Evolutionary conservation across 805 yeast genomes (phyloP), one percentile per base, ranked within the genome.

Genomic region (Candida nanaspora): DNA sequence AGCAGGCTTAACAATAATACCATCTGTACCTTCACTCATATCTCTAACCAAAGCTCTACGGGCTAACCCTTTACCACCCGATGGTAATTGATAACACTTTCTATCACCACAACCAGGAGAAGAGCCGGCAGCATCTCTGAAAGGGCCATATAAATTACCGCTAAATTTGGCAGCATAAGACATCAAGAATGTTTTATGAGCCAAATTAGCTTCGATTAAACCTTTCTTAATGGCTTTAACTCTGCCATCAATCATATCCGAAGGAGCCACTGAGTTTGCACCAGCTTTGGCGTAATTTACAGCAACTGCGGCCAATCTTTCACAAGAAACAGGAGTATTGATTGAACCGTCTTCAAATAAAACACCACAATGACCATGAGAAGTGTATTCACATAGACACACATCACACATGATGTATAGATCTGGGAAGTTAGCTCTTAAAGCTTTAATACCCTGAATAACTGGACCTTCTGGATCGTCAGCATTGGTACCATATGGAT

Each of bases 401-500:
- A 91, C 97, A 57, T 93, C 98, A 56, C 96, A 85, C 74, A 88
- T 78, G 47, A 93, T 77, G 60, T 81, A 91, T 44, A 93, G 71
- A 22, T 77, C 82, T 4, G 98, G 98, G 66, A 85, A 89, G 14
- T 74, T 63, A 34, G 62, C 47, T 45, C 72, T 72, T 41, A 93
- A 70, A 2, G 75, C 69, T 55, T 79, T 82, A 52, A 85, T 81
- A 18, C 91, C 84, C 46, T 62, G 72, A 49, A 93, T 89, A 2
- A 93, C 98, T 2, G 98, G 98, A 0, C 98, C 97, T 27, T 86
- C 74, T 30, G 96, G 96, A 61, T 88, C 96, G 61, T 93, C 98
- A 2, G 98, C 98, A 35, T 87, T 76, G 2, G 95, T 76, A 8
- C 96, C 98, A 27, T 68, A 69, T 6, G 74, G 69, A 60, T 93